Evolutionary conservation across 73 alveolate species (phyloP), one percentile per base, ranked within the genome.

Genomic region (Tetrahymena malaccensis): DNA sequence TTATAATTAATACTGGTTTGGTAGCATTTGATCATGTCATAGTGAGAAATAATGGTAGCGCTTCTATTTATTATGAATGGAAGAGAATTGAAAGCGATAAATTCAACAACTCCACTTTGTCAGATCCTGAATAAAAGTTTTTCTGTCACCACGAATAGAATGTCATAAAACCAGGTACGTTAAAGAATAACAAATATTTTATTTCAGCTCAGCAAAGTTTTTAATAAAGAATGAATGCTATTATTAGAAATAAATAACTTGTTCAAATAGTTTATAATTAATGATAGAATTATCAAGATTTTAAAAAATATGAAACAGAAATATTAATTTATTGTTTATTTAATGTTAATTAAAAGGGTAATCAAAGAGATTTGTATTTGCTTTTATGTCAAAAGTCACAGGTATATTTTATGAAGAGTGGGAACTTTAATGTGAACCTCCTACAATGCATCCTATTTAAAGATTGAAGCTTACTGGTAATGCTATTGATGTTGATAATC

Each of bases 401-500:
- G 99, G 99, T 2, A 95, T 98, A 84, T 98, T 93, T 95, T 94
- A 96, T 85, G 99, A 98, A 83, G 99, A 98, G 93, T 98, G 98
- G 98, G 98, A 98, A 93, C 94, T 98, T 27, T 44, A 97, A 27
- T 95, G 98, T 83, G 99, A 98, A 25, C 99, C 99, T 17, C 96
- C 94, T 33, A 97, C 96, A 25, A 34, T 96, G 84, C 43, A 44
- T 43, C 97, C 97, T 27, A 96, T 98, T 34, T 97, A 98, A 27
- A 43, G 84, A 44, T 95, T 98, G 35, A 95, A 96, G 85, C 94
- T 98, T 37, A 96, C 96, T 94, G 99, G 99, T 16, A 96, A 96
- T n/a, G 97, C 99, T 12, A 95, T 94, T 84, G 50, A 96, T 37
- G 97, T 95, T 19, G 99, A 98, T 50, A 70, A 94, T n/a, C 43